phyloP scores from a whole-genome alignment of 305 asterid genomes.

The Fraxinus angustifolia region DNA sequence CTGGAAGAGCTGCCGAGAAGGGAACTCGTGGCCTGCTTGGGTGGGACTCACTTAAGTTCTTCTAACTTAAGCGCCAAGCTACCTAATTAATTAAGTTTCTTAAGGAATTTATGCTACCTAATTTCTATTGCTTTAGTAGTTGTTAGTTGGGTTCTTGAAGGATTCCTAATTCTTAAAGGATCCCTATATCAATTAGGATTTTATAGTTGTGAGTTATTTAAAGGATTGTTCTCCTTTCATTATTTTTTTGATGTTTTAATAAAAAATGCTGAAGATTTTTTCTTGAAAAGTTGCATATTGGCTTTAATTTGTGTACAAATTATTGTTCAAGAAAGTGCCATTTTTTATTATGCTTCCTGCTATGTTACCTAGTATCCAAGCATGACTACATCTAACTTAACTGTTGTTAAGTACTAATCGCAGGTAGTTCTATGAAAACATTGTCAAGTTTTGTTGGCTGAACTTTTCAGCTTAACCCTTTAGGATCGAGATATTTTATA shows the following conservation, averaged over 20 bases:
- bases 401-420: not conserved
- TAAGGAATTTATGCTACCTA: not conserved
- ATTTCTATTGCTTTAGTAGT: not conserved
- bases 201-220: not conserved
- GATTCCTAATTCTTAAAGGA: not conserved
- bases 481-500: not conserved
- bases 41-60: not conserved
- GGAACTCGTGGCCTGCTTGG: not conserved
- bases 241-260: not conserved
- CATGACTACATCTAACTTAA: not conserved
- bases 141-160: not conserved
- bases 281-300: not conserved
- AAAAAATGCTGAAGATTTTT: not conserved
- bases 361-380: not conserved
- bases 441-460: not conserved
- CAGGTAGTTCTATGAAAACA: not conserved
- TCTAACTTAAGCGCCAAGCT: not conserved
- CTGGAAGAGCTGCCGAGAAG: not conserved
- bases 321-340: not conserved
- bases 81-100: not conserved
- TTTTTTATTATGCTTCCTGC: not conserved
- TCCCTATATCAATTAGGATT: not conserved
- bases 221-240: not conserved
- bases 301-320: not conserved
- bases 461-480: not conserved